Percentiles rank a stretch among this genome's conserved stretches.
Evolutionary conservation across 352 stramenopile genomes (phyloP).

Genomic region (Globisporangium rhizosaccharum): DNA sequence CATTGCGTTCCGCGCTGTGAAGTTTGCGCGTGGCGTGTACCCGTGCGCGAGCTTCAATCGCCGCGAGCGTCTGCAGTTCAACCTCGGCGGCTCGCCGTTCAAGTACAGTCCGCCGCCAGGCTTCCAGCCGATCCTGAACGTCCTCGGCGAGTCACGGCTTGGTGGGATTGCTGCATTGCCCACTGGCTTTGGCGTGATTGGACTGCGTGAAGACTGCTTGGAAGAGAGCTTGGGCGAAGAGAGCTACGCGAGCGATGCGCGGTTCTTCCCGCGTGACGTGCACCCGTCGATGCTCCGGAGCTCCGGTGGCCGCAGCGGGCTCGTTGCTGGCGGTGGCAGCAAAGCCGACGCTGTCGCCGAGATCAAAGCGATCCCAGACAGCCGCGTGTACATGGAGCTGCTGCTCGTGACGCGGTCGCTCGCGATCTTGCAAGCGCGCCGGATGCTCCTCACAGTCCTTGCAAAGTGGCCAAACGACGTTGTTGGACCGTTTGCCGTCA

Average conservation of each 20-base stretch:
- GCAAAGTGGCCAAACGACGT: constrained; percentile 62
- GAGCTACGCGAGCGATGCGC: constrained; percentile 67
- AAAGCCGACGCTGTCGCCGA: constrained; percentile 68
- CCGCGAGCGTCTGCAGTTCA: constrained; percentile 81
- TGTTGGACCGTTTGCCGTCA: constrained; percentile 56
- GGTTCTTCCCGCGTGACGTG: constrained; percentile 76
- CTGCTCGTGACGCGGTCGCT: constrained; percentile 71
- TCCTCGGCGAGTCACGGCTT: constrained; percentile 34
- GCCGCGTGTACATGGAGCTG: constrained; percentile 72
- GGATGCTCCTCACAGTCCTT: constrained; percentile 67
- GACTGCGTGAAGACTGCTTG: constrained; percentile 73
- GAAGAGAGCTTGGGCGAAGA: constrained; percentile 84
- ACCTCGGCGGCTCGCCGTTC: constrained; percentile 78
- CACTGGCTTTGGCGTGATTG: constrained; percentile 72
- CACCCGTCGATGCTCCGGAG: constrained; percentile 68
- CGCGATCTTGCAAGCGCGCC: constrained; percentile 74
- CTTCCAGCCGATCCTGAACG: constrained; percentile 78
- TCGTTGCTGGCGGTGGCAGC: constrained; percentile 32
- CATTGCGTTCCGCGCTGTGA: constrained; percentile 71
- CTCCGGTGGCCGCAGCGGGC: constrained; percentile 36
- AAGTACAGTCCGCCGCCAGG: constrained; percentile 67
- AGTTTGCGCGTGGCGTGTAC: constrained; percentile 81
- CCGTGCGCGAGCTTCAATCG: constrained; percentile 87
- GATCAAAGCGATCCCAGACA: constrained; percentile 74
- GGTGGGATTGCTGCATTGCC: constrained; percentile 38